Base-by-base conservation (phyloP, 345 rosid genomes). In the Psidium guajava region DNA sequence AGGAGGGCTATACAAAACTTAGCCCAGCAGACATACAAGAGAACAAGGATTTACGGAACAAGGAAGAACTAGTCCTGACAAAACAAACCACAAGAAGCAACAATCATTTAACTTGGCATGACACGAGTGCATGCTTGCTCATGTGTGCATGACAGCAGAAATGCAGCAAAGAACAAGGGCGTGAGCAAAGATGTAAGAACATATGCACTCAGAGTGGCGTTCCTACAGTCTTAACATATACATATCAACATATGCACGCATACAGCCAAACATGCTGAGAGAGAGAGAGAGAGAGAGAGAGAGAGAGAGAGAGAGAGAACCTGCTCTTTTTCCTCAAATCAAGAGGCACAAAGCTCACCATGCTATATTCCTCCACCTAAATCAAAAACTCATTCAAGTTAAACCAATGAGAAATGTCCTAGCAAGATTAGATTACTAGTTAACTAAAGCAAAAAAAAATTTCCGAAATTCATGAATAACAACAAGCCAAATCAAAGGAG, bases 281-380 rank as follows among this genome's bases (percentile, higher is more conserved):
- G 21, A 59, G 75, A 8, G 53, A 57, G 11, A 83, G 36, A 36
- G 36, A 36, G 36, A 36, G 36, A 36, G 36, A 36, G 22, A 75
- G 49, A 49, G 75, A 54, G 25, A n/a, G 53, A 83, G 86, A 82
- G 88, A 83, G 58, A 86, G 44, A 53, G 64, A 87, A 96, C 98
- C 96, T 96, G 84, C 85, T 88, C 74, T 95, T 96, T 91, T 95
- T 96, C 88, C 94, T 92, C 86, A 96, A 87, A 91, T 96, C 92
- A 36, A 95, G 94, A 3, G 97, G 99, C 85, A 92, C 85, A 85
- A 97, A 95, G 90, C 94, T 95, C 89, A 96, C 98, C 98, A 95
- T 96, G 93, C 93, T 91, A 88, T 90, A 97, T 81, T 95, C 93
- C 85, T 95, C 96, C 83, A 96, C 95, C 99, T 95, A 87, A 18